Evolutionary conservation across 495 filamentous ascomycete genomes (phyloP).

Genomic region (Neurospora sublineolata): DNA sequence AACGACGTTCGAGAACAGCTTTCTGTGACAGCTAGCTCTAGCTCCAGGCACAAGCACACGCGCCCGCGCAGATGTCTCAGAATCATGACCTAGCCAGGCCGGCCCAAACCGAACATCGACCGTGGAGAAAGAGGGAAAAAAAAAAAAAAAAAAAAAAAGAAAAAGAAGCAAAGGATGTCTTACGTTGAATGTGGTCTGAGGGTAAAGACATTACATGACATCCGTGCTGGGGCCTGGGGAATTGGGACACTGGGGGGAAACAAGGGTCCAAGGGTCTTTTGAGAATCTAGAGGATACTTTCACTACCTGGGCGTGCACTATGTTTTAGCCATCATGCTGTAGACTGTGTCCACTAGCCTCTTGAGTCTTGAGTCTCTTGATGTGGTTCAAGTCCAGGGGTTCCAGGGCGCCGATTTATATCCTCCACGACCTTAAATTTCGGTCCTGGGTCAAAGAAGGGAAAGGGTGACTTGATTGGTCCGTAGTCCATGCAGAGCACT

Average conservation of each 20-base stretch:
- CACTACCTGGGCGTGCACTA: neutral
- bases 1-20: neutral
- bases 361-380: neutral
- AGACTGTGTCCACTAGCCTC: neutral
- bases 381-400: neutral
- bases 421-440: neutral
- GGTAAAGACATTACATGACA: neutral
- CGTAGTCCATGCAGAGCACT: neutral
- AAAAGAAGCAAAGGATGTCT: neutral
- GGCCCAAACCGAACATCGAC: neutral
- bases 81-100: neutral
- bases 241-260: neutral
- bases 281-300: neutral
- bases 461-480: neutral
- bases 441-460: neutral
- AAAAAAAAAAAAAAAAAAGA: neutral
- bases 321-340: neutral
- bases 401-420: neutral
- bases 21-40: neutral
- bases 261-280: neutral
- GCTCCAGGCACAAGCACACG: neutral
- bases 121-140: neutral
- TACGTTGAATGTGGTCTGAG: neutral
- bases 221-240: neutral
- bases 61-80: neutral